Evolutionary conservation across 2,329 filamentous ascomycete genomes (phyloP).

Genomic region (Botrytis porri): DNA sequence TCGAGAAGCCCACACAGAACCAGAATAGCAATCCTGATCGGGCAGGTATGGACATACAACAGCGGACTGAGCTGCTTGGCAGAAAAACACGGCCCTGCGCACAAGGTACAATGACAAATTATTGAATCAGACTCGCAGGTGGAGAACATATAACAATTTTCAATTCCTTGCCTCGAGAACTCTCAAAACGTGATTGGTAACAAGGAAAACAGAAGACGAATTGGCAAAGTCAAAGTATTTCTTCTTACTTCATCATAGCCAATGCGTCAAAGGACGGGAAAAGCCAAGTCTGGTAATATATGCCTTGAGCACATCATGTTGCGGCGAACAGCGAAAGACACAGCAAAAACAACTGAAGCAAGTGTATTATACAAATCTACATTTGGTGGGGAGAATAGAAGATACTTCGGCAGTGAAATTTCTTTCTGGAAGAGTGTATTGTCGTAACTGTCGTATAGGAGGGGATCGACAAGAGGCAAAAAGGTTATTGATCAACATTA

Average conservation of each 20-base stretch:
- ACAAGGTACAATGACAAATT: not conserved
- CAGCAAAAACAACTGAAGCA: not conserved
- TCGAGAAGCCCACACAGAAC: slow-evolving; percentile 2
- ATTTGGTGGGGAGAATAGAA: not conserved
- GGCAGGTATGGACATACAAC: slow-evolving; percentile 1
- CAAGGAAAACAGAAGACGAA: not conserved
- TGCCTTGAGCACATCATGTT: not conserved
- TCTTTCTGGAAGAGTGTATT: not conserved
- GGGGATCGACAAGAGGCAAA: not conserved
- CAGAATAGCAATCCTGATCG: not conserved
- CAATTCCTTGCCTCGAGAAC: too few relatives aligned
- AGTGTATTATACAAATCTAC: not conserved
- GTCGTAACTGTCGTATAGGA: not conserved
- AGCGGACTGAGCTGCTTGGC: not conserved
- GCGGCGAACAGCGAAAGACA: not conserved
- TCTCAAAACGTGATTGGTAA: not conserved
- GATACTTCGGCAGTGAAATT: not conserved
- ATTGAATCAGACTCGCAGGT: not conserved
- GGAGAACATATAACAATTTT: not conserved
- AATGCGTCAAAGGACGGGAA: not conserved
- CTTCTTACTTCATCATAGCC: not conserved
- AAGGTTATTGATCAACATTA: not conserved
- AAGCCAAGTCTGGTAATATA: not conserved
- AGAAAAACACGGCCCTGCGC: not conserved
- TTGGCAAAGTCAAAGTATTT: too few relatives aligned